phyloP scores from a whole-genome alignment of 192 early-diverging fungal species.

The Coemansia sp. region DNA sequence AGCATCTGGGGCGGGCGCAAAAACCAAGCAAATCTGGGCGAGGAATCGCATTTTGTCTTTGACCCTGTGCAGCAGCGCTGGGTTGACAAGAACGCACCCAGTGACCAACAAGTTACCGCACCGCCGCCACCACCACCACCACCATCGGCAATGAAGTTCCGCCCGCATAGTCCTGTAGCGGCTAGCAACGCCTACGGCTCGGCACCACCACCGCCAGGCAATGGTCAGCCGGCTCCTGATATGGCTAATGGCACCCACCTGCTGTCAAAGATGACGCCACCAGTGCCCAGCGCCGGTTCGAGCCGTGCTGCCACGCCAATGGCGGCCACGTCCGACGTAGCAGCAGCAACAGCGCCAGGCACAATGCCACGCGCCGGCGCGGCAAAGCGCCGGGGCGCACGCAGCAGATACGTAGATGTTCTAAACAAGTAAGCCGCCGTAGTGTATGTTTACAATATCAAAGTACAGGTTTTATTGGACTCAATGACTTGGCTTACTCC shows the following conservation, averaged over 20 bases:
- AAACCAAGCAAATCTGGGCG: constrained; percentile 80
- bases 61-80: constrained; percentile 82
- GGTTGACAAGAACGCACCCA: constrained; percentile 58
- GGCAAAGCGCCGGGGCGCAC: constrained; percentile 37
- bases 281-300: constrained; percentile 12
- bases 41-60: constrained; percentile 79
- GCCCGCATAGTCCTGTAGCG: constrained; percentile 15
- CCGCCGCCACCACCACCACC: constrained; percentile 45
- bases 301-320: constrained; percentile 35
- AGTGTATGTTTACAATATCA: not conserved
- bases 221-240: not conserved
- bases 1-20: constrained; percentile 49
- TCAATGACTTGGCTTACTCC: constrained; percentile 10
- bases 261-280: constrained; percentile 5
- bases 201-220: constrained; percentile 2
- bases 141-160: constrained; percentile 34
- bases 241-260: no score
- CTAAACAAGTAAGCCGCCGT: constrained; percentile 22
- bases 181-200: constrained; percentile 9
- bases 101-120: constrained; percentile 17
- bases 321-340: constrained; percentile 9
- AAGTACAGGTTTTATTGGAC: not conserved
- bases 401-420: constrained; percentile 53
- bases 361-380: constrained; percentile 10
- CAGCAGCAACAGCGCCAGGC: no score